Conservation (phyloP, 331 rosid species). For the Malus hybrid region DNA sequence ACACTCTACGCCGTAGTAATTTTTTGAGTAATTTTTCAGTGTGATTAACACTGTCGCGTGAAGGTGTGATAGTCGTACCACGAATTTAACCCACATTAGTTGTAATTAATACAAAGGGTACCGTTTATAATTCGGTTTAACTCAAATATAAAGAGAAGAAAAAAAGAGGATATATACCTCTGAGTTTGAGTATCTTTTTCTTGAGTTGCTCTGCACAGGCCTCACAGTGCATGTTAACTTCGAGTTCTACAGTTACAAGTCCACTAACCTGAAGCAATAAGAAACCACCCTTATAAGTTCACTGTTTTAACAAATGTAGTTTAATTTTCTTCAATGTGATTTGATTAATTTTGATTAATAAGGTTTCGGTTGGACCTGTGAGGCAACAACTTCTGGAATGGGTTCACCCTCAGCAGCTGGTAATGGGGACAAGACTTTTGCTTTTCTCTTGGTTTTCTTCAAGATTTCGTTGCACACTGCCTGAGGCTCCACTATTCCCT, state of each 20-base stretch:
- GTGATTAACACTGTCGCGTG: too few relatives aligned
- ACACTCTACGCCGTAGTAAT: neutral
- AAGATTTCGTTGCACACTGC: constrained; percentile 53
- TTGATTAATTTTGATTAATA: neutral
- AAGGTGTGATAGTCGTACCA: too few relatives aligned
- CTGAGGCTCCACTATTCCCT: constrained; percentile 87
- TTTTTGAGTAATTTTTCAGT: too few relatives aligned
- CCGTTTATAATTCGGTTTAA: neutral
- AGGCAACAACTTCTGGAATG: constrained; percentile 69
- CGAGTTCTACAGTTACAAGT: constrained; percentile 57
- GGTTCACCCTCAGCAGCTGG: constrained; percentile 88
- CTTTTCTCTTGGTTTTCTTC: constrained; percentile 64
- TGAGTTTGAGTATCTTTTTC: constrained; percentile 72
- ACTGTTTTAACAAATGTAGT: neutral
- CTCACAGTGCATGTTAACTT: constrained; percentile 82
- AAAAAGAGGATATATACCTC: constrained; percentile 36
- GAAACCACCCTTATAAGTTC: neutral
- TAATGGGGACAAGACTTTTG: constrained; percentile 72
- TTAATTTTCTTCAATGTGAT: neutral
- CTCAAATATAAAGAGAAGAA: too few relatives aligned
- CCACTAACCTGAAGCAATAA: constrained; percentile 44
- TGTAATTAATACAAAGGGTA: too few relatives aligned
- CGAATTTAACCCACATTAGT: too few relatives aligned
- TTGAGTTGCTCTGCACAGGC: constrained; percentile 84
- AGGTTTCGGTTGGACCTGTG: constrained; percentile 24